Evolutionary conservation across 129 eudicot genomes (phyloP).

Genomic region (Escallonia rubra): DNA sequence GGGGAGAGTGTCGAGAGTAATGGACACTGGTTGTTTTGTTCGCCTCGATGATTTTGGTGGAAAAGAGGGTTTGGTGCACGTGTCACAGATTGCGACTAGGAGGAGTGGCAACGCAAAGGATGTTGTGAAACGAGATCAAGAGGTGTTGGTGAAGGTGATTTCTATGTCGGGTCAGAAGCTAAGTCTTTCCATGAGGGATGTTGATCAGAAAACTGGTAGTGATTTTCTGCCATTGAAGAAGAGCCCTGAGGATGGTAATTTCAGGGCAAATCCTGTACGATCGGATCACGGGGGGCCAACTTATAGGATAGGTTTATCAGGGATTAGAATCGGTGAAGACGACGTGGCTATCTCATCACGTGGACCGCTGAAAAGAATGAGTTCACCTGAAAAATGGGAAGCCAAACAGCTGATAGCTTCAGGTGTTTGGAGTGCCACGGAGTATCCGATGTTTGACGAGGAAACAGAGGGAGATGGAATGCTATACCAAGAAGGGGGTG

Average conservation of each 20-base stretch:
- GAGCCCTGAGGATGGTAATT: slow-evolving; percentile 35
- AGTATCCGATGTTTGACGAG: slow-evolving; percentile 73
- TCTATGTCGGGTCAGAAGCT: slow-evolving; percentile 59
- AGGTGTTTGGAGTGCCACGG: slow-evolving; percentile 76
- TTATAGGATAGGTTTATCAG: slow-evolving; percentile 68
- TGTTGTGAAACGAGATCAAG: slow-evolving; percentile 72
- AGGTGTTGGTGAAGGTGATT: slow-evolving; percentile 76
- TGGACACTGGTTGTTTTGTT: slow-evolving; percentile 88
- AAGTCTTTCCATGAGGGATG: slow-evolving; percentile 86
- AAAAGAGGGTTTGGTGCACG: slow-evolving; percentile 81
- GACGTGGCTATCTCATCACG: slow-evolving; percentile 53
- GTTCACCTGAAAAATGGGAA: slow-evolving; percentile 93
- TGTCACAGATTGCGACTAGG: slow-evolving; percentile 73
- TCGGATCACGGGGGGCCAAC: slow-evolving; percentile 28
- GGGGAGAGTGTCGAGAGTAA: slow-evolving; percentile 71
- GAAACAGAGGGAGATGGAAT: slow-evolving; percentile 79
- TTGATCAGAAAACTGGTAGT: slow-evolving; percentile 77
- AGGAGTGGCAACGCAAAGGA: slow-evolving; percentile 66
- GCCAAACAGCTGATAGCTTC: slow-evolving; percentile 81
- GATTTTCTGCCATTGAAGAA: slow-evolving; percentile 80
- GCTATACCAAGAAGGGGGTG: slow-evolving; percentile 87
- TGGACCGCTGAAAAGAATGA: slow-evolving; percentile 73
- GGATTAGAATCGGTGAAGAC: slow-evolving; percentile 60
- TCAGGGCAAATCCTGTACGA: slow-evolving; percentile 47
- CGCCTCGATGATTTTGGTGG: slow-evolving; percentile 66